Evolutionary conservation across 768 basidiomycete species (phyloP).

Genomic region (Mrakia blollopis): DNA sequence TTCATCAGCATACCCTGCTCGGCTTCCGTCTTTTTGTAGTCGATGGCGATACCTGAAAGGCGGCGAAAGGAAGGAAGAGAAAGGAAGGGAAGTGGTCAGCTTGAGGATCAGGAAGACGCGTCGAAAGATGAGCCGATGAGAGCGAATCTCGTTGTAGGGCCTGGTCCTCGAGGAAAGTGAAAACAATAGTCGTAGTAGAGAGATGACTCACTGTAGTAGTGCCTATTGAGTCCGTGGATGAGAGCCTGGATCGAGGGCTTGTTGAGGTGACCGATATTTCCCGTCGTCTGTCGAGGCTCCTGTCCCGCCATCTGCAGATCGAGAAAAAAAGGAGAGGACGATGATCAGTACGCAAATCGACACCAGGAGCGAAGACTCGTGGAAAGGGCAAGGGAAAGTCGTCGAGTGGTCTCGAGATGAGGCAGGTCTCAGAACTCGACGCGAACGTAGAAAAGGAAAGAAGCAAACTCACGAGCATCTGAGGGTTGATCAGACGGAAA

Average conservation of each 20-base stretch:
- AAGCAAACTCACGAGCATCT: conserved; percentile 52
- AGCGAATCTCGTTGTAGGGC: no score
- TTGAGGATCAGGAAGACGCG: neutral
- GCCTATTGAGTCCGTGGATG: conserved; percentile 32
- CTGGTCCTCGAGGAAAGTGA: neutral
- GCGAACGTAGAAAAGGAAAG: neutral
- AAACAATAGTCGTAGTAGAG: neutral
- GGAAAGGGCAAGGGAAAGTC: neutral
- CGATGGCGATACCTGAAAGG: conserved; percentile 66
- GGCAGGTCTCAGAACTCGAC: neutral
- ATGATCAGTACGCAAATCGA: neutral
- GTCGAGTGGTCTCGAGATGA: neutral
- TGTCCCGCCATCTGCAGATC: conserved; percentile 63
- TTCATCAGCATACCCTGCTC: conserved; percentile 99
- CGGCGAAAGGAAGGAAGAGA: neutral
- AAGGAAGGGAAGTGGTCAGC: neutral
- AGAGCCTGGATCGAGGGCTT: conserved; percentile 99
- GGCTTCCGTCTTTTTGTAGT: conserved; percentile 95
- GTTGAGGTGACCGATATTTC: conserved; percentile 97
- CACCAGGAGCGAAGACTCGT: conserved; percentile 44
- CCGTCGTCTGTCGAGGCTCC: conserved; percentile 94
- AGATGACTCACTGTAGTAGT: conserved; percentile 34
- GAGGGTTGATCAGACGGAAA: conserved; percentile 92
- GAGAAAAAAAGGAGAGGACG: neutral
- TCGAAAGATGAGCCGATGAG: neutral